Percentiles rank a stretch among this genome's conserved stretches.
phyloP scores from a whole-genome alignment of 2,329 filamentous ascomycete species.

The Calonectria honghensis region DNA sequence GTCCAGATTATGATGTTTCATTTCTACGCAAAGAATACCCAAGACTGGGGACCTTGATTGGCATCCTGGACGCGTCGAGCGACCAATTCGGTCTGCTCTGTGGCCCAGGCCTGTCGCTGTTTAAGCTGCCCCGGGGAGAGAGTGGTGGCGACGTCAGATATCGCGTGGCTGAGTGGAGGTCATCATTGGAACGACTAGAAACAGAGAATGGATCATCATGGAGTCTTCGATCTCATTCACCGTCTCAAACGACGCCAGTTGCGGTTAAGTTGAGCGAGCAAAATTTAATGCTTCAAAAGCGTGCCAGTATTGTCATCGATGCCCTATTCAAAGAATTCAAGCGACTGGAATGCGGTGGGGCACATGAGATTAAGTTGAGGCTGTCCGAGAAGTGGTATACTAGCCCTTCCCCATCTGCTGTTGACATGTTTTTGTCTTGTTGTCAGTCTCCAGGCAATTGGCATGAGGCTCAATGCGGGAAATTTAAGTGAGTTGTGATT shows the following conservation, averaged over 20 bases:
- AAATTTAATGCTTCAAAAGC: conserved; percentile 1
- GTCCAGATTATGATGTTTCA: background rate
- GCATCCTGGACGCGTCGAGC: background rate
- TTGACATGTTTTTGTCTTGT: conserved; percentile 28
- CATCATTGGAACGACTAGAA: background rate
- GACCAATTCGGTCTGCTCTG: conserved; percentile 11
- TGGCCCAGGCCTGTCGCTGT: conserved; percentile 1
- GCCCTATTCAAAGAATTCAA: conserved; percentile 23
- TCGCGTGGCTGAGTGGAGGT: background rate
- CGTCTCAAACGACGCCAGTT: background rate
- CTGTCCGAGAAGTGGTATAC: conserved; percentile 20
- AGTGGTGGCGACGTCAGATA: background rate
- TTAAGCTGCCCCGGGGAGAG: background rate
- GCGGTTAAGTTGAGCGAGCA: background rate
- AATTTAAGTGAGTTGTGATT: background rate
- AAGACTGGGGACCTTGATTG: background rate
- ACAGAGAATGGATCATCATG: background rate
- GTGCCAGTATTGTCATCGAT: conserved; percentile 17
- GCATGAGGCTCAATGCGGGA: conserved; percentile 25
- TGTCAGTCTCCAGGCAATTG: background rate
- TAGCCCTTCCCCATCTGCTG: background rate
- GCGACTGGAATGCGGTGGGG: background rate
- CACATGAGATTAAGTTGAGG: conserved; percentile 17
- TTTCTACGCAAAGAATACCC: background rate
- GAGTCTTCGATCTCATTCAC: background rate